Evolutionary conservation across 768 basidiomycete genomes (phyloP).

Genomic region (Gymnopilus dilepis): DNA sequence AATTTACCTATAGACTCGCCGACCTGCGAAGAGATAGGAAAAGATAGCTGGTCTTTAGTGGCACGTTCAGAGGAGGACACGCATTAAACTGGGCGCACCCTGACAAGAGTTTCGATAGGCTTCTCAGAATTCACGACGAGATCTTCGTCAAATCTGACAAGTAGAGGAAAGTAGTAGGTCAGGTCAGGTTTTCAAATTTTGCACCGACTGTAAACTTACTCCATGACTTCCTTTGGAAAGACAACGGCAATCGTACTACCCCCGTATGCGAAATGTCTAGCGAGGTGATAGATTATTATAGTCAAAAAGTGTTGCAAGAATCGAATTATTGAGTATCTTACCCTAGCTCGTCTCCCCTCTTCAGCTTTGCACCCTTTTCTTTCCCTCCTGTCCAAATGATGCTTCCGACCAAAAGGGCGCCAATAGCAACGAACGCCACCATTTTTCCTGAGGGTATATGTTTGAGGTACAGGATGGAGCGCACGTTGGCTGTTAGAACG

Average conservation of each 20-base stretch:
- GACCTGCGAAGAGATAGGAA: constrained; percentile 28
- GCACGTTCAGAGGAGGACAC: background rate
- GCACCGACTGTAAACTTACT: constrained; percentile 40
- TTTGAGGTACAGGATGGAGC: constrained; percentile 59
- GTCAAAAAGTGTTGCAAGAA: too few relatives aligned
- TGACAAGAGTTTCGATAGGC: constrained; percentile 70
- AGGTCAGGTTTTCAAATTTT: too few relatives aligned
- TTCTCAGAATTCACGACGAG: constrained; percentile 56
- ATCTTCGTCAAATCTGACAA: constrained; percentile 62
- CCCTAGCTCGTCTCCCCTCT: constrained; percentile 70
- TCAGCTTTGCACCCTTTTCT: constrained; percentile 45
- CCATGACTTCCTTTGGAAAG: constrained; percentile 56
- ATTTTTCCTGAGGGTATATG: constrained; percentile 49
- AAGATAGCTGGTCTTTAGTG: background rate
- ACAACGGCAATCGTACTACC: constrained; percentile 71
- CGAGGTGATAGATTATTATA: constrained; percentile 33
- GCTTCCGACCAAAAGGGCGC: constrained; percentile 81
- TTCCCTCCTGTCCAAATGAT: constrained; percentile 67
- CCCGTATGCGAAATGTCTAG: constrained; percentile 68
- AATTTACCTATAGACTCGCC: constrained; percentile 40
- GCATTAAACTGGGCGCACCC: constrained; percentile 39
- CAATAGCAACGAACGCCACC: constrained; percentile 76
- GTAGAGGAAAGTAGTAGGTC: background rate
- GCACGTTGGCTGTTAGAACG: constrained; percentile 68
- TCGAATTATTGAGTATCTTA: constrained; percentile 25